These are phyloP conservation scores for Leccinum broughii DNA, from an alignment of 768 basidiomycete genomes.

Conservation along the genomic window DNA sequence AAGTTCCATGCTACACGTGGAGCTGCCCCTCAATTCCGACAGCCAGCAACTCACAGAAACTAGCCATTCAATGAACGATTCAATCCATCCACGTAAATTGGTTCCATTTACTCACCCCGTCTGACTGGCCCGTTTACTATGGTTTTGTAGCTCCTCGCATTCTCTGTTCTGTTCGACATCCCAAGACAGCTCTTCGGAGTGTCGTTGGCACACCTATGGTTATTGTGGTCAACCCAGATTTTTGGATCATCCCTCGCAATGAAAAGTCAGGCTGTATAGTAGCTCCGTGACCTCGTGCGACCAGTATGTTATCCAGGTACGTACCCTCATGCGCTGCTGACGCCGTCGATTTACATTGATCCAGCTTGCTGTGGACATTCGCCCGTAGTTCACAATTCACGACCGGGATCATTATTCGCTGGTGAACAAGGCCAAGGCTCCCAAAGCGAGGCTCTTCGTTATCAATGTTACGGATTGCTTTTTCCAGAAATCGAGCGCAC, in stretches of 20 bases:
- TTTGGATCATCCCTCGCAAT: conserved; percentile 77
- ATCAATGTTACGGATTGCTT: conserved; percentile 84
- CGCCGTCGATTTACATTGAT: conserved; percentile 47
- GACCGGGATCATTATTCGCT: conserved; percentile 75
- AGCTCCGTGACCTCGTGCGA: conserved; percentile 81
- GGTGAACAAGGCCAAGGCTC: conserved; percentile 68
- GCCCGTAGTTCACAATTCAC: conserved; percentile 96
- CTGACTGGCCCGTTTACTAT: neutral
- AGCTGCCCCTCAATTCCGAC: conserved; percentile 66
- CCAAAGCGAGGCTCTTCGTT: conserved; percentile 70
- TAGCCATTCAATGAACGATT: conserved; percentile 50
- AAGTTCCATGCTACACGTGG: conserved; percentile 70
- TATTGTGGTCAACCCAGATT: conserved; percentile 87
- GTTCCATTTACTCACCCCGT: neutral
- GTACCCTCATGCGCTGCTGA: neutral
- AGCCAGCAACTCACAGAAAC: conserved; percentile 70
- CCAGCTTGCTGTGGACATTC: conserved; percentile 77
- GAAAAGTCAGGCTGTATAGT: conserved; percentile 89
- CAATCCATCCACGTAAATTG: conserved; percentile 52
- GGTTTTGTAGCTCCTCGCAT: conserved; percentile 59
- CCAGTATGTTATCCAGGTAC: conserved; percentile 51
- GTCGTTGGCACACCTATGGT: conserved; percentile 68
- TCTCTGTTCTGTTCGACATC: conserved; percentile 55
- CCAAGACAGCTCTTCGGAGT: conserved; percentile 63
- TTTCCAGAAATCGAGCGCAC: conserved; percentile 67